Percentiles rank a stretch among this genome's conserved stretches.
phyloP scores from a whole-genome alignment of 2,329 filamentous ascomycete species.

The Colletotrichum tropicale region DNA sequence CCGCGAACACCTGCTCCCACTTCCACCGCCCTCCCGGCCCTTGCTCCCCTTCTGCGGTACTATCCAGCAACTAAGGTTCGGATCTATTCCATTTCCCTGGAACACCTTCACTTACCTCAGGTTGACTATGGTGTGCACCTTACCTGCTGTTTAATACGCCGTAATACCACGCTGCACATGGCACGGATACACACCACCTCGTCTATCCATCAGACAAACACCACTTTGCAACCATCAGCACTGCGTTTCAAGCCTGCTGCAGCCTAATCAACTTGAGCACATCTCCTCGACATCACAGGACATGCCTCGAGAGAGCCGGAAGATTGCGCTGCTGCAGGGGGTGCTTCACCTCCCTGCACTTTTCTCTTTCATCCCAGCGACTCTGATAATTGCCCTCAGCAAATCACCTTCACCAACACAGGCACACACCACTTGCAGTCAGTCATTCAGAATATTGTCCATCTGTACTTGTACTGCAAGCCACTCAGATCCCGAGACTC shows the following conservation, averaged over 20 bases:
- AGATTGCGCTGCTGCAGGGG: constrained; percentile 9
- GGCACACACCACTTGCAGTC: background rate
- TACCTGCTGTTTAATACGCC: background rate
- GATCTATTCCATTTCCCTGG: background rate
- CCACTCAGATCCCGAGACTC: background rate
- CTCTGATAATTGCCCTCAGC: background rate
- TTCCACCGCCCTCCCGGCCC: background rate
- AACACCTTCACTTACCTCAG: background rate
- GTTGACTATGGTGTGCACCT: background rate
- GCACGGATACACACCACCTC: background rate
- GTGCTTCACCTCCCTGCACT: background rate
- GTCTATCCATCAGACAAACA: constrained; percentile 5
- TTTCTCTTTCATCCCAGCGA: background rate
- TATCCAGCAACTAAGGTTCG: background rate
- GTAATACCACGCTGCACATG: background rate
- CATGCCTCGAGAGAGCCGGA: background rate
- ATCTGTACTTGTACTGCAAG: background rate
- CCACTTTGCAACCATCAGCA: background rate
- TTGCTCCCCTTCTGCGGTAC: background rate
- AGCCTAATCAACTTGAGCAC: constrained; percentile 4
- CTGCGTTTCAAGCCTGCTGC: constrained; percentile 16
- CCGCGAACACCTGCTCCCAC: background rate
- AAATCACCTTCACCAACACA: background rate
- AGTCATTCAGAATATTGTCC: background rate
- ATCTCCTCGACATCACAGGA: background rate